A percentile compares a stretch with the other conserved stretches of the same genome.
phyloP scores from a whole-genome alignment of 1,139 yeast species.

The Zygosaccharomyces pseudobailii region DNA sequence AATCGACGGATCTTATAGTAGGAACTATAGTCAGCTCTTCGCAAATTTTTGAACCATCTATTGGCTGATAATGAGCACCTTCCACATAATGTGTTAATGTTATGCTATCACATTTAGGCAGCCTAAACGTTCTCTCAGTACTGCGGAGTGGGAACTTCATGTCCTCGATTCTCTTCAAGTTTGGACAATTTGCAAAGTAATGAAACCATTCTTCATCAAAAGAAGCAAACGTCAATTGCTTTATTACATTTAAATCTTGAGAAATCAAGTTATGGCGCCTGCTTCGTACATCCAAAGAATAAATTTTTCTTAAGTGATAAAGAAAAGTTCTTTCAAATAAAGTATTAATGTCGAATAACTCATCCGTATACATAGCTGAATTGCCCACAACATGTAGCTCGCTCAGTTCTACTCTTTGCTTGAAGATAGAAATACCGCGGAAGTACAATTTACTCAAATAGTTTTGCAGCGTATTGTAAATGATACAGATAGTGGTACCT shows the following conservation, averaged over 20 bases:
- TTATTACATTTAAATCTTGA: slow-evolving; percentile 16
- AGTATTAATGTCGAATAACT: slow-evolving; percentile 24
- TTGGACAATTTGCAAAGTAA: slow-evolving; percentile 18
- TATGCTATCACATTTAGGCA: slow-evolving; percentile 24
- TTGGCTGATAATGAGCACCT: slow-evolving; percentile 14
- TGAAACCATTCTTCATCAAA: slow-evolving; percentile 9
- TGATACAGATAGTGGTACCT: slow-evolving; percentile 20
- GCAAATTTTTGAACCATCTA: slow-evolving; percentile 21
- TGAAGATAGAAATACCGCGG: slow-evolving; percentile 17
- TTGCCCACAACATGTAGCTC: slow-evolving; percentile 28
- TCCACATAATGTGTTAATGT: slow-evolving; percentile 19
- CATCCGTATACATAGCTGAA: slow-evolving; percentile 4
- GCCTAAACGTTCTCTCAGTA: slow-evolving; percentile 6
- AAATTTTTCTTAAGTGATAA: slow-evolving; percentile 17
- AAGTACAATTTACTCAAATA: slow-evolving; percentile 28
- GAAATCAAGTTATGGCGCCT: slow-evolving; percentile 16
- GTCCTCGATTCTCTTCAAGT: slow-evolving; percentile 17
- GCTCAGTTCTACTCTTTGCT: slow-evolving; percentile 13
- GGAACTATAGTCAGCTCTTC: slow-evolving; percentile 16
- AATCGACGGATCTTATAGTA: slow-evolving; percentile 17
- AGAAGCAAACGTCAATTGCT: slow-evolving; percentile 14
- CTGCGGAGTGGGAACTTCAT: slow-evolving; percentile 20
- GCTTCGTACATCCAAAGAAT: slow-evolving; percentile 21
- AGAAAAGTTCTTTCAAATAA: slow-evolving; percentile 24
- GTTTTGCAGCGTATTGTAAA: slow-evolving; percentile 22